Percentiles rank a stretch among this genome's conserved stretches.
Conservation (phyloP, 2,329 filamentous ascomycete genomes). For the Fusarium brachygibbosum region DNA sequence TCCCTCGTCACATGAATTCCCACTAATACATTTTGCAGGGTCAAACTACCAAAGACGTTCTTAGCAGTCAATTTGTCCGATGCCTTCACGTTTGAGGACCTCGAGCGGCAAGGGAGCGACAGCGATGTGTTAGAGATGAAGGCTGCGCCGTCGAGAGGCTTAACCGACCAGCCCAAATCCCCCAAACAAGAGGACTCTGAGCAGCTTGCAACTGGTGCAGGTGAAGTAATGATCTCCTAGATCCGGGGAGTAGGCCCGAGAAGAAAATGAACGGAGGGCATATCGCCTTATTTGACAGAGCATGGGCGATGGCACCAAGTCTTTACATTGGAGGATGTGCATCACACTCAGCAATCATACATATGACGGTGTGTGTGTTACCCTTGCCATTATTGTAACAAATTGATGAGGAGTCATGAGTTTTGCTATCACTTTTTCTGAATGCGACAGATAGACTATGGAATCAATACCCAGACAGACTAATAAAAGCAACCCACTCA, state of each 20-base stretch:
- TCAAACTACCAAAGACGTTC: conserved; percentile 76
- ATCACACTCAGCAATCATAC: conserved; percentile 2
- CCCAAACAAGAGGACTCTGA: conserved; percentile 19
- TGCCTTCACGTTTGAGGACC: conserved; percentile 71
- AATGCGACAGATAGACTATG: neutral
- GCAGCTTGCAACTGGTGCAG: conserved; percentile 40
- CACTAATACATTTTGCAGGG: conserved; percentile 57
- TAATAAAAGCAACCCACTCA: conserved; percentile 9
- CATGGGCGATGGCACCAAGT: neutral
- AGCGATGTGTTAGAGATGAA: conserved; percentile 65
- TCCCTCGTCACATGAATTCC: conserved; percentile 11
- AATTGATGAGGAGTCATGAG: conserved; percentile 1
- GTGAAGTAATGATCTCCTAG: conserved; percentile 46
- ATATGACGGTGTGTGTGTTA: neutral
- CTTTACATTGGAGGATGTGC: conserved; percentile 3
- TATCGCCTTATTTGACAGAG: conserved; percentile 23
- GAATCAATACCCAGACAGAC: conserved; percentile 2
- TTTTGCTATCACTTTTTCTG: conserved; percentile 2
- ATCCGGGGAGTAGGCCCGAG: conserved; percentile 14
- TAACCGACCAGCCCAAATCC: conserved; percentile 37
- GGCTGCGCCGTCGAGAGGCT: conserved; percentile 51
- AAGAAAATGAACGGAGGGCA: conserved; percentile 5
- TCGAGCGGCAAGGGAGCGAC: conserved; percentile 65
- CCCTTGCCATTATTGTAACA: neutral
- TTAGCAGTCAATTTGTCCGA: conserved; percentile 74